Conservation (phyloP, 176 grass and related monocot genomes). For the Zea luxurians region DNA sequence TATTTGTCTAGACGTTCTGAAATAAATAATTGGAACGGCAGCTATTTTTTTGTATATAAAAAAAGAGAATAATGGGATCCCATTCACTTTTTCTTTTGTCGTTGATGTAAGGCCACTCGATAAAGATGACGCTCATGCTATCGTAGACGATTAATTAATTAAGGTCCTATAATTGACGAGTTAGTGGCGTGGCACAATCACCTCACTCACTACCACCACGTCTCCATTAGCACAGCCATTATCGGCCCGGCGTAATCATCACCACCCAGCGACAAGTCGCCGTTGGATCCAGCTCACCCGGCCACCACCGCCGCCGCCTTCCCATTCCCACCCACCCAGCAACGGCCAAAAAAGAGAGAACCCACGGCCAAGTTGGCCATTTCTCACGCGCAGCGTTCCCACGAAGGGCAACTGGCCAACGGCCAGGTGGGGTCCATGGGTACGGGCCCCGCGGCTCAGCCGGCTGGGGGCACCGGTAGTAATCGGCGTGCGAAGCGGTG, state of each 20-base stretch:
- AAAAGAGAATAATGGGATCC: too few species aligned
- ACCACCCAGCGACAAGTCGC: background rate
- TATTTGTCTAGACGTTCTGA: too few species aligned
- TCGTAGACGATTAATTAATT: too few species aligned
- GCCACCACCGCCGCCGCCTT: background rate
- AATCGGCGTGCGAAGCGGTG: background rate
- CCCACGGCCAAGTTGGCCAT: background rate
- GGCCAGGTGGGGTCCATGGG: accelerated
- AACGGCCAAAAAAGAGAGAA: too few species aligned
- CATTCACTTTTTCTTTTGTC: too few species aligned
- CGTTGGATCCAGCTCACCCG: constrained; percentile 49
- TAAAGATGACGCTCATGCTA: too few species aligned
- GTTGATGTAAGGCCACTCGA: too few species aligned
- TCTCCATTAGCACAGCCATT: background rate
- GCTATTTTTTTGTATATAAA: too few species aligned
- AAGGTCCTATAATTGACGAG: too few species aligned
- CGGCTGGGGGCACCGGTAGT: accelerated
- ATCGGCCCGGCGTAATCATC: background rate
- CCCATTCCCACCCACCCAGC: too few species aligned
- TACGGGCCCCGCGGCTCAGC: background rate
- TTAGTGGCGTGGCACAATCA: background rate
- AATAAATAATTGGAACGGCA: too few species aligned
- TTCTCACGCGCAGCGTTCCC: background rate
- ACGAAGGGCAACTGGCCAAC: accelerated
- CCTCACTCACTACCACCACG: background rate